Conservation (phyloP, 441 rosid species). For the Rhodomyrtus psidioides region DNA sequence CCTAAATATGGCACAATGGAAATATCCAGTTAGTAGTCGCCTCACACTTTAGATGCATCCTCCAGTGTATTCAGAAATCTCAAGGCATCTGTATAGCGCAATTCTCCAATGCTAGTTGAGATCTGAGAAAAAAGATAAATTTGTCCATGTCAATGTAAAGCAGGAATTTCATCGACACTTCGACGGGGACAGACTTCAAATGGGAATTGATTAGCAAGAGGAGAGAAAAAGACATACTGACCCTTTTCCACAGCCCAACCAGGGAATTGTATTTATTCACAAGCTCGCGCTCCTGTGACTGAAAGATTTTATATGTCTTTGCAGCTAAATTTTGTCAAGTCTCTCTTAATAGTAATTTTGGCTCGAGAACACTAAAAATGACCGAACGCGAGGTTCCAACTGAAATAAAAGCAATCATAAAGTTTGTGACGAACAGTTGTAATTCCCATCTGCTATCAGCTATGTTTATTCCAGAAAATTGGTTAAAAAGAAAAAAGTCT, state of each 20-base stretch:
- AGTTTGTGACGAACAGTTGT: background rate
- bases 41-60: conserved; percentile 59
- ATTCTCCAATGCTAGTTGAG: conserved; percentile 65
- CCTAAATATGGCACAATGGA: background rate
- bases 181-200: background rate
- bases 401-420: background rate
- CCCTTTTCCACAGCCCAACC: conserved; percentile 88
- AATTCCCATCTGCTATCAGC: background rate
- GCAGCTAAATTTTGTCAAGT: conserved; percentile 24
- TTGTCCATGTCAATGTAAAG: background rate
- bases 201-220: background rate
- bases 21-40: background rate
- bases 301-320: conserved; percentile 64
- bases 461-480: background rate
- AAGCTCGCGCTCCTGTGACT: conserved; percentile 69
- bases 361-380: background rate
- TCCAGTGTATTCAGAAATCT: conserved; percentile 72
- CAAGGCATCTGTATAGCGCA: conserved; percentile 80
- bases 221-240: conserved; percentile 29
- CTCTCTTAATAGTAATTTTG: background rate
- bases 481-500: background rate
- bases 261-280: conserved; percentile 83
- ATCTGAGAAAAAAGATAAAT: conserved; percentile 27
- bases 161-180: background rate
- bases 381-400: background rate